A percentile compares a stretch with the other conserved stretches of the same genome.
phyloP scores from a whole-genome alignment of 805 yeast species.

The Hanseniaspora clermontiae region DNA sequence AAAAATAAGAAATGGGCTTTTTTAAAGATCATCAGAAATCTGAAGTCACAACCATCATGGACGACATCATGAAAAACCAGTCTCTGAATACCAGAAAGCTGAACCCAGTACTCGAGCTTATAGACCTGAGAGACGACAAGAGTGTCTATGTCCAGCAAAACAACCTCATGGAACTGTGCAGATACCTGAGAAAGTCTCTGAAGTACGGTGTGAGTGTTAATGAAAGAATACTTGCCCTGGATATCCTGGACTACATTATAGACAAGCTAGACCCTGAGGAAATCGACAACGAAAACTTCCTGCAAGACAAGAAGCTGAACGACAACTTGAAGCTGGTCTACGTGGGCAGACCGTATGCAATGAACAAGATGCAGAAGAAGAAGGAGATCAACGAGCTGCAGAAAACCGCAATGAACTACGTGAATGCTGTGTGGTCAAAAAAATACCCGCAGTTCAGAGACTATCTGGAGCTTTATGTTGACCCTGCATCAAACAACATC shows the following conservation, averaged over 20 bases:
- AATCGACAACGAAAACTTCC: constrained; percentile 8
- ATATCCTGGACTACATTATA: constrained; percentile 8
- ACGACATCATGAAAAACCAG: constrained; percentile 36
- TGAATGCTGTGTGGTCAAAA: background rate
- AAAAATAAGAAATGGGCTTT: constrained; percentile 34
- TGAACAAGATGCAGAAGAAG: constrained; percentile 3
- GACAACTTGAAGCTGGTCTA: constrained; percentile 9
- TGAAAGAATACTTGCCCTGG: constrained; percentile 9
- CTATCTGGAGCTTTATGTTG: constrained; percentile 4
- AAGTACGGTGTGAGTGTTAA: constrained; percentile 54
- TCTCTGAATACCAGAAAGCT: constrained; percentile 17
- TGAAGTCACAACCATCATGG: constrained; percentile 53
- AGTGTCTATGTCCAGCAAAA: constrained; percentile 18
- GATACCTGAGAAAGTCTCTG: constrained; percentile 76
- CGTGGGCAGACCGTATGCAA: constrained; percentile 10
- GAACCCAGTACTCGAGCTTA: constrained; percentile 1
- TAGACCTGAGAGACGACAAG: constrained; percentile 30
- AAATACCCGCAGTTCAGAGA: background rate
- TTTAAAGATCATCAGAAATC: constrained; percentile 53
- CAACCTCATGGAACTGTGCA: constrained; percentile 63
- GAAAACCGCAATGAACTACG: constrained; percentile 1
- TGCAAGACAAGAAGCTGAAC: constrained; percentile 6
- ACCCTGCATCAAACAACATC: background rate
- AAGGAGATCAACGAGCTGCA: constrained; percentile 5
- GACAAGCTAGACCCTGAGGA: constrained; percentile 11